Base-by-base conservation (phyloP, 352 stramenopile species). In the Globisporangium lucens region DNA sequence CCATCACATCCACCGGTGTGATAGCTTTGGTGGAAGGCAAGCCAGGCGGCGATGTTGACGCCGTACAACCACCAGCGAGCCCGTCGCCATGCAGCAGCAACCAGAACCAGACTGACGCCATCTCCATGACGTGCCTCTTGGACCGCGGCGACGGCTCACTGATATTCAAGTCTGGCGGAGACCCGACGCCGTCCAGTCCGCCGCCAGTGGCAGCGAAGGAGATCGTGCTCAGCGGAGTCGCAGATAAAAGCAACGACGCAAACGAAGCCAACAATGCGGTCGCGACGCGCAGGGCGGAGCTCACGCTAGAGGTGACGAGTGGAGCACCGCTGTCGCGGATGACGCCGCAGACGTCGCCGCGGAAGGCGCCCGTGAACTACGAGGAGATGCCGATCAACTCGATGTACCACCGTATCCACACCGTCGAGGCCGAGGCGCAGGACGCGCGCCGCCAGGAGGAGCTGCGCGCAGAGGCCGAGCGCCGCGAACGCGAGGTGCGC, bases 301-400 rank as follows among this genome's bases (percentile, higher is more conserved):
- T 15, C 6, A 59, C 65, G 29, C 20, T 33, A 2, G 33, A 38
- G 5, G n/a, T 41, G 27, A 46, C 15, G 7, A 13, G 5, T 3
- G 2, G 17, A 20, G 38, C 38, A 8, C 53, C 65, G 24, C 56
- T 38, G 2, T 24, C 59, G 59, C 24, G 24, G 24, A 24, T 24
- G 24, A 24, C 24, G 24, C 24, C 24, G 24, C 24, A 24, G 24
- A 33, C 60, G 22, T 70, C 73, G 33, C 73, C 62, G 7, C 59
- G 47, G 24, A 83, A 83, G 61, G 52, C 55, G 12, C 29, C 60
- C 6, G 56, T 67, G 10, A 79, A 66, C 63, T 79, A 63, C 30
- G 84, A 93, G 8, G 82, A 93, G 29, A 79, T 93, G 51, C 84
- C 82, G 12, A 92, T 92, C 62, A 79, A 81, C 59, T 89, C 80